Conservation (phyloP, 805 yeast species). For the Wickerhamiella lipophila region DNA sequence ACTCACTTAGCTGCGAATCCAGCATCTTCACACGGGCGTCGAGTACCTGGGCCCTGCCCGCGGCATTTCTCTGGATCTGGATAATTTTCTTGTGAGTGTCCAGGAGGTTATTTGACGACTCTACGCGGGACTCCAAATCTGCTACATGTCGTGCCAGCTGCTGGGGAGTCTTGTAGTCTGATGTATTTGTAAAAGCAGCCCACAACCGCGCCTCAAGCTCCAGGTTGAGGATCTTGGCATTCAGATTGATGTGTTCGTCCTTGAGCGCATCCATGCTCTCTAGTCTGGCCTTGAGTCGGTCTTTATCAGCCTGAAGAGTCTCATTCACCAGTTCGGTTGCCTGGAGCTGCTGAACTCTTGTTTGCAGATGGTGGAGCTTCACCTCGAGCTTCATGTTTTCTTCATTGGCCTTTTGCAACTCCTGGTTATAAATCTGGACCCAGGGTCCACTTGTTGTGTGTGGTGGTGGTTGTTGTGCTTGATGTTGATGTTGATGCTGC, state of each 20-base stretch:
- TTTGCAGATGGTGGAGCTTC: not conserved
- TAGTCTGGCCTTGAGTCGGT: not conserved
- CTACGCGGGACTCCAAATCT: not conserved
- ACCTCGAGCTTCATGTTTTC: not conserved
- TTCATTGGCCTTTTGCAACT: not conserved
- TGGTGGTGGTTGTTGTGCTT: too few species aligned
- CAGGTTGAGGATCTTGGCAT: not conserved
- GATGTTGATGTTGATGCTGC: too few species aligned
- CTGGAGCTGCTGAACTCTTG: constrained; percentile 2
- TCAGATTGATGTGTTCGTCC: not conserved
- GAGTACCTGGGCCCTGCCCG: not conserved
- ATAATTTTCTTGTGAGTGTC: not conserved
- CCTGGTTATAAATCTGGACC: not conserved
- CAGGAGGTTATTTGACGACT: not conserved
- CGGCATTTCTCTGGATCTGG: not conserved
- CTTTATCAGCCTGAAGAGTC: constrained; percentile 1
- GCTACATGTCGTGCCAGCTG: constrained; percentile 1
- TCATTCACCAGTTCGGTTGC: constrained; percentile 6
- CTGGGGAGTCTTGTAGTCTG: not conserved
- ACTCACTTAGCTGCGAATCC: not conserved
- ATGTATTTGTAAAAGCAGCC: not conserved
- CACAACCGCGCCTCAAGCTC: not conserved
- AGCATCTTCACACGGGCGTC: not conserved
- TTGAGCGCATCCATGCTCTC: not conserved
- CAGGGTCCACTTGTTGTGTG: not conserved